Evolutionary conservation across 805 yeast species (phyloP), one percentile per base, ranked within the genome.

Genomic region (Maudiozyma pseudohumilis): DNA sequence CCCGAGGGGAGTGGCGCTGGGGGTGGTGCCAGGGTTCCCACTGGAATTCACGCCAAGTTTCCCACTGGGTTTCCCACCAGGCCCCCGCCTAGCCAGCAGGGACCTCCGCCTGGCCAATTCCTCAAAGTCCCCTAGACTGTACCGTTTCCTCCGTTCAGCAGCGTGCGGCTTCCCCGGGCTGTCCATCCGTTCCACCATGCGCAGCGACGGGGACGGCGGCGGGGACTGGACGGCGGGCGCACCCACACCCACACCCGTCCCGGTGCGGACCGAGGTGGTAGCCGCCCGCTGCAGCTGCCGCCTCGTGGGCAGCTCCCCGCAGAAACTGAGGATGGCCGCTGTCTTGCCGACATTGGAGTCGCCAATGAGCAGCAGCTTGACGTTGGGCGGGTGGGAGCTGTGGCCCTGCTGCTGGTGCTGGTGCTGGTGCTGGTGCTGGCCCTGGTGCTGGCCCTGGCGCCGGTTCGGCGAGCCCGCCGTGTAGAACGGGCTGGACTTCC

Each of bases 291-390:
- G 40, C 22, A 40, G 32, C 24, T 51, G 54, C 3, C 47, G 42
- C 29, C 45, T 44, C 3, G 60, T 56, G 15, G 56, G 54, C 7
- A 60, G 40, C 34, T 59, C 63, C 35, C 64, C 61, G 42, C 69
- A 66, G 40, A 66, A 69, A 16, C 64, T 59, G 6, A 68, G 42
- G 3, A 69, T 60, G 44, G 69, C 55, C 1, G 74, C 71, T 7
- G 72, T 64, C 42, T 69, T 69, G 1, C 74, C 74, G 2, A 69
- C 72, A 10, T 69, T 67, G 2, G 72, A 65, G 32, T 68, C 68
- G 2, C 74, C 74, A 21, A 69, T 55, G 5, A 67, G 49, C 8
- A 68, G 46, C 4, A 66, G 39, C 43, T 68, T 68, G 63, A 55
- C 34, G 45, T 55, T 18, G 2, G 58, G 44, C 5, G n/a, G n/a